These are phyloP conservation scores for Dunaliella primolecta DNA, from an alignment of 139 green algal genomes.

Conservation along the genomic window DNA sequence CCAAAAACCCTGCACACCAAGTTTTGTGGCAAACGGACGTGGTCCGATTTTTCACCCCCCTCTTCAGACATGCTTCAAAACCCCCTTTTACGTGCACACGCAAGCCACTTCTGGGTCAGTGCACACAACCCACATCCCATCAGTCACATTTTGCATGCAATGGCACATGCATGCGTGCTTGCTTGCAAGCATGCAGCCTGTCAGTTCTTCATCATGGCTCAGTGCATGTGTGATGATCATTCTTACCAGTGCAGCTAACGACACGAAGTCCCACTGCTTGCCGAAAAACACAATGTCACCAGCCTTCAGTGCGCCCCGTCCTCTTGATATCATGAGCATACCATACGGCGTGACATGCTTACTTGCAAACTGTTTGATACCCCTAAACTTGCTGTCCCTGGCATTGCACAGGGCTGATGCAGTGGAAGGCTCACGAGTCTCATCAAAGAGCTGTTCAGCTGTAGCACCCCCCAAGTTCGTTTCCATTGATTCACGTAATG, in stretches of 20 bases:
- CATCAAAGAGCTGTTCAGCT: neutral
- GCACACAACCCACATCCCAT: neutral
- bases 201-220: neutral
- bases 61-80: neutral
- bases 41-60: neutral
- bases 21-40: neutral
- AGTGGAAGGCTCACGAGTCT: neutral
- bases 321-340: neutral
- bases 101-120: neutral
- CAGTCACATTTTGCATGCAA: neutral
- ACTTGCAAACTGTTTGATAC: neutral
- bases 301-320: neutral
- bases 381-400: neutral
- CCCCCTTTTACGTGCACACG: neutral
- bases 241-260: neutral
- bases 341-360: neutral
- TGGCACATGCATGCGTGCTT: no score
- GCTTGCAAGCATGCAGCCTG: neutral
- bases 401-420: neutral
- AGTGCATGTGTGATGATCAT: neutral
- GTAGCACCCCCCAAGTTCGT: neutral
- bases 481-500: neutral
- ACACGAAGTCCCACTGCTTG: neutral
- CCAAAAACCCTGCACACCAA: neutral
- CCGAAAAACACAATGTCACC: neutral